These are phyloP conservation scores for Populus hybrid DNA, from an alignment of 441 rosid species.

Conservation along the genomic window DNA sequence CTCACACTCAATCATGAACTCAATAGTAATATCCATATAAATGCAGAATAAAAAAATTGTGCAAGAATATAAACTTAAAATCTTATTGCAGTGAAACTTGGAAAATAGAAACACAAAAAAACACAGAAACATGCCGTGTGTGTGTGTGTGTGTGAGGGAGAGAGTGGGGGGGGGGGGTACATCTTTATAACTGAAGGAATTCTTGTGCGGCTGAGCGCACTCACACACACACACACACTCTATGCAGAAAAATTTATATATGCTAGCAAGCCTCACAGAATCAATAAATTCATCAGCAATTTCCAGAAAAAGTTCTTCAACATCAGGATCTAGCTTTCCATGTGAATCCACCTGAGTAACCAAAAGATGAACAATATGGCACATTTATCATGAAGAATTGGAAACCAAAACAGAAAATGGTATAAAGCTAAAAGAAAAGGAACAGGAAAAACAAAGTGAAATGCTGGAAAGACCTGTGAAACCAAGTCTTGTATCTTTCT, in stretches of 20 bases:
- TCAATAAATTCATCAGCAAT: conserved; percentile 93
- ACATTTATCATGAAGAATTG: conserved; percentile 5
- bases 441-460: background rate
- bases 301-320: conserved; percentile 94
- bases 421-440: conserved; percentile 8
- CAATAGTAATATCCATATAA: background rate
- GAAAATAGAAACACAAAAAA: background rate
- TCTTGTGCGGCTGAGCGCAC: background rate
- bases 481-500: conserved; percentile 97
- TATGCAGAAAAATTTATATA: background rate
- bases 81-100: no score
- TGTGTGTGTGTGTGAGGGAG: background rate
- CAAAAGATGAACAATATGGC: background rate
- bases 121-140: background rate
- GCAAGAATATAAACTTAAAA: background rate
- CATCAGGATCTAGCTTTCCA: conserved; percentile 77
- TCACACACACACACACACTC: background rate
- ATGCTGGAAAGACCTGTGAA: conserved; percentile 63
- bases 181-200: background rate
- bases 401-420: conserved; percentile 4
- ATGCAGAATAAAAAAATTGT: background rate
- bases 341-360: conserved; percentile 72
- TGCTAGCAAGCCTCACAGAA: conserved; percentile 59
- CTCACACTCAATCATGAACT: background rate
- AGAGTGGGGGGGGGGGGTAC: background rate